Evolutionary conservation across 2,329 filamentous ascomycete genomes (phyloP).

Genomic region (Botryotinia convoluta): DNA sequence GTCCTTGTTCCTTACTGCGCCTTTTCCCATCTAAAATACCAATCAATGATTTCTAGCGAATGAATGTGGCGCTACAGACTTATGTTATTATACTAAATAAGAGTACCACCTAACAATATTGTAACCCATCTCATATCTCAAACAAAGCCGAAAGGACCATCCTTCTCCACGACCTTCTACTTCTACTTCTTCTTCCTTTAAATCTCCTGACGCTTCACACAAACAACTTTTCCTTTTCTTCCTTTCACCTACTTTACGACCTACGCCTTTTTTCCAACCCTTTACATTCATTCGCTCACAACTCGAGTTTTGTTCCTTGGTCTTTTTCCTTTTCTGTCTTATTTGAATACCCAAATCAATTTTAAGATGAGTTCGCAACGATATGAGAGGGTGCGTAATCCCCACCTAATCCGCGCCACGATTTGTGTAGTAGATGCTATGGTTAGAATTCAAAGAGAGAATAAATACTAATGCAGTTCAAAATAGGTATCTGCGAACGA

Average conservation of each 20-base stretch:
- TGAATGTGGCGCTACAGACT: slow-evolving; percentile 13
- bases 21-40: not conserved
- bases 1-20: not conserved
- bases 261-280: slow-evolving; percentile 21
- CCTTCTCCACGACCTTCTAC: slow-evolving; percentile 17
- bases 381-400: slow-evolving; percentile 55
- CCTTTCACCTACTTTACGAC: slow-evolving; percentile 20
- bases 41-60: slow-evolving; percentile 9
- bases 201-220: not conserved
- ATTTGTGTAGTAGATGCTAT: slow-evolving; percentile 8
- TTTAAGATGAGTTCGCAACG: slow-evolving; percentile 37
- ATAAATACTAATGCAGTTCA: slow-evolving; percentile 30
- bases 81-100: not conserved
- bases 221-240: slow-evolving; percentile 14
- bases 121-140: slow-evolving; percentile 9
- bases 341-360: slow-evolving; percentile 22
- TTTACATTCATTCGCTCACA: slow-evolving; percentile 25
- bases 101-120: not conserved
- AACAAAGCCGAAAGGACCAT: slow-evolving; percentile 18
- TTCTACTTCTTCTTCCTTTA: slow-evolving; percentile 1
- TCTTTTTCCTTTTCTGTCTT: slow-evolving; percentile 30
- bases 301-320: slow-evolving; percentile 23
- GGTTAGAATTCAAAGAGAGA: slow-evolving; percentile 17
- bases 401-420: slow-evolving; percentile 27
- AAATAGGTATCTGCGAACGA: slow-evolving; percentile 57